phyloP scores from a whole-genome alignment of 2,329 filamentous ascomycete genomes.

The Rutstroemia sp. region DNA sequence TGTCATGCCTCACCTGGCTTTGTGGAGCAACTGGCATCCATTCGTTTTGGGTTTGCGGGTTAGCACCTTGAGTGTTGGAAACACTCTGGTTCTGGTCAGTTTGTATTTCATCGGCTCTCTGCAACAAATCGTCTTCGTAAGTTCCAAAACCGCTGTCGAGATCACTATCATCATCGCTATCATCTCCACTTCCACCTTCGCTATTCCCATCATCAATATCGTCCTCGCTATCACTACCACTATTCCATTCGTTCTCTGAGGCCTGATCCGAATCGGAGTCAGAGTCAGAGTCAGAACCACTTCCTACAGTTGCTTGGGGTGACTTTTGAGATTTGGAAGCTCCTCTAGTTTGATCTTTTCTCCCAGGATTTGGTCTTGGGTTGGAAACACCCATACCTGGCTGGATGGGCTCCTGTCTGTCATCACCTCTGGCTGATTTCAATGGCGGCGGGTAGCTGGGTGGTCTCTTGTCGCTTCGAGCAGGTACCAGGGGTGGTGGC shows the following conservation, averaged over 20 bases:
- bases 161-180: slow-evolving; percentile 2
- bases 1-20: no score
- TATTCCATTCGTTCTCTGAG: not conserved
- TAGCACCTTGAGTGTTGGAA: not conserved
- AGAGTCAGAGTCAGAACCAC: not conserved
- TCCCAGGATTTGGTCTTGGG: no score
- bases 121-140: not conserved
- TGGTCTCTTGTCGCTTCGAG: not conserved
- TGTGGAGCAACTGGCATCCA: no score
- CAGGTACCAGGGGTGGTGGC: not conserved
- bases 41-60: no score
- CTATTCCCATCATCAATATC: not conserved
- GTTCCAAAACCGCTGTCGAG: slow-evolving; percentile 1
- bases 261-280: not conserved
- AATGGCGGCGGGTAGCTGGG: not conserved
- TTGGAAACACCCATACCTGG: no score
- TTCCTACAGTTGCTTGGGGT: not conserved
- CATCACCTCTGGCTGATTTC: not conserved
- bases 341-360: no score
- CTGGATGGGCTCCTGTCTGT: not conserved
- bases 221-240: not conserved
- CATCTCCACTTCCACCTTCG: not conserved
- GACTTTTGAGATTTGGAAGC: no score
- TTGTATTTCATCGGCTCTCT: not conserved
- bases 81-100: not conserved